Percentiles rank a stretch among this genome's conserved stretches.
These are phyloP conservation scores for Globisporangium middletonii DNA, from an alignment of 352 stramenopile genomes.

Conservation along the genomic window DNA sequence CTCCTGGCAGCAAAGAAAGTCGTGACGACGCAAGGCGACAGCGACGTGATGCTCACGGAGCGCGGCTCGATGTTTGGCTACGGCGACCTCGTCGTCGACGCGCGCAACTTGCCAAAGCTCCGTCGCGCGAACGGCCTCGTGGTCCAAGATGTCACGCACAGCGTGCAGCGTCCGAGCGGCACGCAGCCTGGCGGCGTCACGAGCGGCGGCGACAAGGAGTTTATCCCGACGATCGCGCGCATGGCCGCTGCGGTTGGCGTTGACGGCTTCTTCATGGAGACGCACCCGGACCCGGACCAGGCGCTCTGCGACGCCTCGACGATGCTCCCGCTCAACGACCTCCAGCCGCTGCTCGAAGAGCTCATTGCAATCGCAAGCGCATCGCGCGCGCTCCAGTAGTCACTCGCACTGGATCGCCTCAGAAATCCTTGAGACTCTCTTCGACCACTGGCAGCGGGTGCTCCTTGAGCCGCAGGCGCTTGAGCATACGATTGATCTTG, in stretches of 20 bases:
- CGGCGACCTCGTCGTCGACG: constrained; percentile 82
- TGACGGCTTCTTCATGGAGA: constrained; percentile 89
- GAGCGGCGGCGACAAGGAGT: constrained; percentile 68
- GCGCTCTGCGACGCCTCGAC: constrained; percentile 68
- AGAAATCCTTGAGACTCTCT: constrained; percentile 66
- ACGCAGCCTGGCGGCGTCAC: constrained; percentile 29
- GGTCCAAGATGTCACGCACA: constrained; percentile 86
- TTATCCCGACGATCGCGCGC: constrained; percentile 79
- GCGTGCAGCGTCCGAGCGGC: constrained; percentile 65
- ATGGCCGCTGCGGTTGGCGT: constrained; percentile 82
- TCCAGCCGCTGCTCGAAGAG: constrained; percentile 59
- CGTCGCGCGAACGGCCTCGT: constrained; percentile 52
- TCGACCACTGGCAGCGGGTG: constrained; percentile 60
- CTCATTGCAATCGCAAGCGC: constrained; percentile 67
- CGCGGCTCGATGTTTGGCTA: constrained; percentile 87
- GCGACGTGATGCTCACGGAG: constrained; percentile 82
- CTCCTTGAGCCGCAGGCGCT: constrained; percentile 63
- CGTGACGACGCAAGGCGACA: constrained; percentile 44
- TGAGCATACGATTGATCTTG: constrained; percentile 79
- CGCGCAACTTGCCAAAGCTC: constrained; percentile 76
- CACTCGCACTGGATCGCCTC: constrained; percentile 8
- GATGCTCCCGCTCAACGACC: constrained; percentile 66
- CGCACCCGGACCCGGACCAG: constrained; percentile 57
- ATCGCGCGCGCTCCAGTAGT: constrained; percentile 26
- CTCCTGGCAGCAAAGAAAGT: constrained; percentile 73